A percentile compares a stretch with the other conserved stretches of the same genome.
These are phyloP conservation scores for Neurospora sp. DNA, from an alignment of 495 filamentous ascomycete genomes.

Conservation along the genomic window DNA sequence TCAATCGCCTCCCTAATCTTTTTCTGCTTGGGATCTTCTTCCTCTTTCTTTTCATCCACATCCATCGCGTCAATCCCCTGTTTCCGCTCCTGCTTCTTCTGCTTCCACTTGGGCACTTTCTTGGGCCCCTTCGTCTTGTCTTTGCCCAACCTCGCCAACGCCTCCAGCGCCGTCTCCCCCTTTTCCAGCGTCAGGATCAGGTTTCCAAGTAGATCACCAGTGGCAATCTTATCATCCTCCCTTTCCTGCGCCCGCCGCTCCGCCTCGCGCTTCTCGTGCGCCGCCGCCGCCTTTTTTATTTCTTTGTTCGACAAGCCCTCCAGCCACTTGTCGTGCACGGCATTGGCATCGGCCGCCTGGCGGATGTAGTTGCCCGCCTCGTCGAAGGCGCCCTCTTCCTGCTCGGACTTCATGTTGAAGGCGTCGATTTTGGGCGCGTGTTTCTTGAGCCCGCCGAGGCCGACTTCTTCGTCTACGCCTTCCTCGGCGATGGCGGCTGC, in stretches of 20 bases:
- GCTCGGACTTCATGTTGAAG: slow-evolving; percentile 85
- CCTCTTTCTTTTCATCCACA: slow-evolving; percentile 40
- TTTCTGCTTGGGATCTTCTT: slow-evolving; percentile 60
- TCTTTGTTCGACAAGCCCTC: slow-evolving; percentile 89
- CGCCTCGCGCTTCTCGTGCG: slow-evolving; percentile 75
- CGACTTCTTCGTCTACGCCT: slow-evolving; percentile 76
- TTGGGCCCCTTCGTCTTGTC: slow-evolving; percentile 52
- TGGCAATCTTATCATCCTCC: slow-evolving; percentile 62
- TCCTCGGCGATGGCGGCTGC: slow-evolving; percentile 54
- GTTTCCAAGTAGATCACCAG: slow-evolving; percentile 59
- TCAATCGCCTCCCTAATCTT: slow-evolving; percentile 64
- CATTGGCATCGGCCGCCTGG: slow-evolving; percentile 82
- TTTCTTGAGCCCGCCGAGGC: slow-evolving; percentile 80
- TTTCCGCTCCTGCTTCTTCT: slow-evolving; percentile 38
- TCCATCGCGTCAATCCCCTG: slow-evolving; percentile 49
- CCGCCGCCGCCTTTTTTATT: slow-evolving; percentile 77
- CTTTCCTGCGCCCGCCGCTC: slow-evolving; percentile 58
- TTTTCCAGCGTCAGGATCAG: slow-evolving; percentile 66
- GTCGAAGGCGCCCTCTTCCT: slow-evolving; percentile 90
- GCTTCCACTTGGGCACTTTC: slow-evolving; percentile 50
- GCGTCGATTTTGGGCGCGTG: slow-evolving; percentile 94
- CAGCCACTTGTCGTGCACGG: slow-evolving; percentile 84
- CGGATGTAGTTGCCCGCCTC: slow-evolving; percentile 82
- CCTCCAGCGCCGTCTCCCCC: slow-evolving; percentile 84
- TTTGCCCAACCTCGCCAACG: slow-evolving; percentile 70